phyloP scores from a whole-genome alignment of 1,284 basidiomycete species.

The Moesziomyces parantarcticus region DNA sequence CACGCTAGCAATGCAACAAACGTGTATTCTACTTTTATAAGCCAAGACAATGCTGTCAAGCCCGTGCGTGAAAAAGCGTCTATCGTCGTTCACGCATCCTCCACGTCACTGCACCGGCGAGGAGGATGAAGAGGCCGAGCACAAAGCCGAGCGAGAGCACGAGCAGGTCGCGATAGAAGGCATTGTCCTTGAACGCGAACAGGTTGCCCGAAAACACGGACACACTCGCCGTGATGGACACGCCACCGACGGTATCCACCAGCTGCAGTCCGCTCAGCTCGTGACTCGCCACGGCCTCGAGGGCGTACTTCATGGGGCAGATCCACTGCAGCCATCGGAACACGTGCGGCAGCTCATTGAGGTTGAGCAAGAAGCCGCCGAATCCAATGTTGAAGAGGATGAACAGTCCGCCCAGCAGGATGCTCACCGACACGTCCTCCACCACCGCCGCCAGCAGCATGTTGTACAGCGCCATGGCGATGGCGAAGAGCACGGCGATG shows the following conservation, averaged over 20 bases:
- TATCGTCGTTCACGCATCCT: slow-evolving; percentile 37
- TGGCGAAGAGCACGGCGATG: slow-evolving; percentile 50
- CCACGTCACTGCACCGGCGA: slow-evolving; percentile 32
- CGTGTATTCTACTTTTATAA: too few species aligned
- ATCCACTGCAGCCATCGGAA: slow-evolving; percentile 59
- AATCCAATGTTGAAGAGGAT: slow-evolving; percentile 60
- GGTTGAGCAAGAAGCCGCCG: slow-evolving; percentile 57
- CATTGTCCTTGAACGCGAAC: slow-evolving; percentile 48
- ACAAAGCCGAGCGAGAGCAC: slow-evolving; percentile 52
- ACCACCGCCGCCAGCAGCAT: slow-evolving; percentile 51
- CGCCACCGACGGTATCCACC: slow-evolving; percentile 41
- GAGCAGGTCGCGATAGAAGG: slow-evolving; percentile 55
- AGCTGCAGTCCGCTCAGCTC: slow-evolving; percentile 49
- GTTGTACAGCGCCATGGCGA: slow-evolving; percentile 49
- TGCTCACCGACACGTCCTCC: slow-evolving; percentile 46
- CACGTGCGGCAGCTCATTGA: slow-evolving; percentile 41
- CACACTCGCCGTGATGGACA: slow-evolving; percentile 28
- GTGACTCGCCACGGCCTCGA: slow-evolving; percentile 56
- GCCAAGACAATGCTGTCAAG: neutral
- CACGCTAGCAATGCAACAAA: neutral
- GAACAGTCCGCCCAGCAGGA: slow-evolving; percentile 45
- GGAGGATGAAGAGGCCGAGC: slow-evolving; percentile 40
- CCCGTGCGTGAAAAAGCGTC: neutral
- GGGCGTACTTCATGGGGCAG: slow-evolving; percentile 54
- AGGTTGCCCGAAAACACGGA: slow-evolving; percentile 45